Evolutionary conservation across 2,329 filamentous ascomycete species (phyloP).

Genomic region (Moelleriella libera): DNA sequence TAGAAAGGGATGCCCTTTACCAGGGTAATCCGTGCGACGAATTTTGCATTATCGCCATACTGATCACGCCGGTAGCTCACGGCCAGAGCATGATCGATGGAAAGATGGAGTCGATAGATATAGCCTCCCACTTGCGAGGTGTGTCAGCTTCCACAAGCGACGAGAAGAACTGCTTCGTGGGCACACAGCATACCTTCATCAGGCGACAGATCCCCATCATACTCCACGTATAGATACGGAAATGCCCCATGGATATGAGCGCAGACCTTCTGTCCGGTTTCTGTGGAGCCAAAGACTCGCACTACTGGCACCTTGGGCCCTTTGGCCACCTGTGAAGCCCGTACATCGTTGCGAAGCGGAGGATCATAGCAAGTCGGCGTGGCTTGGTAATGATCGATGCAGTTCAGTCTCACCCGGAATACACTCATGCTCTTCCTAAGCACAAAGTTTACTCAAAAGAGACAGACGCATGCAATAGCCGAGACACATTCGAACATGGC

Average conservation of each 20-base stretch:
- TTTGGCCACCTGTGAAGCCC: slow-evolving; percentile 41
- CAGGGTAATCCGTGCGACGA: slow-evolving; percentile 79
- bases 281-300: slow-evolving; percentile 81
- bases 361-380: slow-evolving; percentile 70
- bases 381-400: slow-evolving; percentile 87
- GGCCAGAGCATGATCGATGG: slow-evolving; percentile 81
- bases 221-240: slow-evolving; percentile 89
- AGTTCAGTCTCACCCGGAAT: slow-evolving; percentile 87
- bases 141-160: slow-evolving; percentile 4
- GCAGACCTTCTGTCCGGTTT: slow-evolving; percentile 91
- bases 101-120: slow-evolving; percentile 64
- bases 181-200: slow-evolving; percentile 44
- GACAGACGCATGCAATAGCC: too few relatives aligned
- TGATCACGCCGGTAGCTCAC: slow-evolving; percentile 70
- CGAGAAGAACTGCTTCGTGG: not conserved
- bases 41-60: slow-evolving; percentile 50
- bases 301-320: slow-evolving; percentile 72
- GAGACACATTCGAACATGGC: too few relatives aligned
- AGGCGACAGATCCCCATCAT: slow-evolving; percentile 51
- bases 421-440: slow-evolving; percentile 32
- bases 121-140: slow-evolving; percentile 50
- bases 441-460: not conserved
- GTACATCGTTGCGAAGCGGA: slow-evolving; percentile 52
- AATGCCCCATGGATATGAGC: slow-evolving; percentile 92
- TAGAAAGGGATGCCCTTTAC: slow-evolving; percentile 94